Conservation (phyloP, 1,284 basidiomycete genomes). For the Erythrobasidium hasegawianum region DNA sequence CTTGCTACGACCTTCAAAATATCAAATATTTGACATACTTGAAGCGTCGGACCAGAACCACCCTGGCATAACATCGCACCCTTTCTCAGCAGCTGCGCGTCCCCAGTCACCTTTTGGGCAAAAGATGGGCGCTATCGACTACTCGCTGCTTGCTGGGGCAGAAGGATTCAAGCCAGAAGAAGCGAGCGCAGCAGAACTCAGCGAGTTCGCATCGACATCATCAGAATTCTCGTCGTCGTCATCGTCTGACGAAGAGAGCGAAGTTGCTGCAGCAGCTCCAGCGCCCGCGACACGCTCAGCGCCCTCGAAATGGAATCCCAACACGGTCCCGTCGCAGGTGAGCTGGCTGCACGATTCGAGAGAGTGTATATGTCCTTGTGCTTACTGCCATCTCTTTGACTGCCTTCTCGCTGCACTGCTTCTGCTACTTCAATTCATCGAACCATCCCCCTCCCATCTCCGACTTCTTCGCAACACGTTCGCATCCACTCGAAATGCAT, state of each 20-base stretch:
- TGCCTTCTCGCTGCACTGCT: not conserved
- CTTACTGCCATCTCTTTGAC: not conserved
- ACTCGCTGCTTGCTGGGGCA: conserved; percentile 33
- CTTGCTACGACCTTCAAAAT: no score
- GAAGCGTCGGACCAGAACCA: no score
- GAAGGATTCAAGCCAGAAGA: conserved; percentile 13
- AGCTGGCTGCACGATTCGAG: not conserved
- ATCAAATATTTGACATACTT: no score
- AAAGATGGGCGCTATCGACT: conserved; percentile 17
- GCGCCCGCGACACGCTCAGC: not conserved
- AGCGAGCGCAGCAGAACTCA: not conserved
- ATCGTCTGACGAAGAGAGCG: conserved; percentile 14
- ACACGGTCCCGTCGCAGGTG: conserved; percentile 39
- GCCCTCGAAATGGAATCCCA: conserved; percentile 37
- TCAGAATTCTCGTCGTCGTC: conserved; percentile 12
- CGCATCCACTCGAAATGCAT: no score
- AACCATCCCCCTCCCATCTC: no score
- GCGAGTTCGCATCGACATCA: conserved; percentile 26
- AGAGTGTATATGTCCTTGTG: not conserved
- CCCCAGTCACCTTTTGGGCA: no score
- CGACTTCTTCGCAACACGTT: no score
- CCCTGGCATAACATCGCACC: no score
- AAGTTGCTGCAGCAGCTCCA: not conserved
- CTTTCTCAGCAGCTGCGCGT: no score
- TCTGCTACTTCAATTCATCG: no score